phyloP scores from a whole-genome alignment of 306 rosid species.

The Fragaria iinumae region DNA sequence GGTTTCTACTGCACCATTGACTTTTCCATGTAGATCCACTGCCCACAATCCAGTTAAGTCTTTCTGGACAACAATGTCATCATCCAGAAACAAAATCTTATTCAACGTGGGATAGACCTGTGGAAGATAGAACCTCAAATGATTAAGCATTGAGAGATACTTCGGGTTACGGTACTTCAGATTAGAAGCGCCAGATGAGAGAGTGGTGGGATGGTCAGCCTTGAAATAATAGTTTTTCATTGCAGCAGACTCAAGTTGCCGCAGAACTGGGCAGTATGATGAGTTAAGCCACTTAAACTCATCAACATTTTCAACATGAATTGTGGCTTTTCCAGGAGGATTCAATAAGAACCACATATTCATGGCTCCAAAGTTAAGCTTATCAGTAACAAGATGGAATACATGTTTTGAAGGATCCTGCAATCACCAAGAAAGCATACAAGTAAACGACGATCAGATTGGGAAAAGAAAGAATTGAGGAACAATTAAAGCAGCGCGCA shows the following conservation, averaged over 20 bases:
- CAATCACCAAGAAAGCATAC: conserved; percentile 32
- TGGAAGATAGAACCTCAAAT: conserved; percentile 93
- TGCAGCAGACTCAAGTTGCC: conserved; percentile 89
- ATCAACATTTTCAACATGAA: conserved; percentile 89
- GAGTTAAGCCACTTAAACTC: conserved; percentile 96
- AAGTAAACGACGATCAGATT: background rate
- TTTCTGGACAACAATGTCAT: conserved; percentile 97
- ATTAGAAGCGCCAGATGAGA: conserved; percentile 75
- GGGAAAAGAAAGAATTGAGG: background rate
- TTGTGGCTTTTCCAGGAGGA: conserved; percentile 91
- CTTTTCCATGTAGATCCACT: conserved; percentile 79
- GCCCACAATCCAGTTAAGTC: conserved; percentile 84
- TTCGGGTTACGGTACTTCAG: conserved; percentile 95
- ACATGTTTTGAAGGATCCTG: conserved; percentile 96
- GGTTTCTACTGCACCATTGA: conserved; percentile 96
- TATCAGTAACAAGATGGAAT: conserved; percentile 90
- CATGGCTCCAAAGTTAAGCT: conserved; percentile 96
- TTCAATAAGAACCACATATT: conserved; percentile 97
- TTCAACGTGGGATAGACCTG: conserved; percentile 90
- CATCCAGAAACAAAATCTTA: conserved; percentile 90
- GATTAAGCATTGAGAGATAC: conserved; percentile 97
- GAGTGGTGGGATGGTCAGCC: conserved; percentile 73
- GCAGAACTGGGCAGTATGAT: conserved; percentile 89
- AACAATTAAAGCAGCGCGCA: conserved; percentile 20
- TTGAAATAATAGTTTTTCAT: conserved; percentile 95